A percentile compares a stretch with the other conserved stretches of the same genome.
phyloP scores from a whole-genome alignment of 192 early-diverging fungal species.

The Entomortierella chlamydospora region DNA sequence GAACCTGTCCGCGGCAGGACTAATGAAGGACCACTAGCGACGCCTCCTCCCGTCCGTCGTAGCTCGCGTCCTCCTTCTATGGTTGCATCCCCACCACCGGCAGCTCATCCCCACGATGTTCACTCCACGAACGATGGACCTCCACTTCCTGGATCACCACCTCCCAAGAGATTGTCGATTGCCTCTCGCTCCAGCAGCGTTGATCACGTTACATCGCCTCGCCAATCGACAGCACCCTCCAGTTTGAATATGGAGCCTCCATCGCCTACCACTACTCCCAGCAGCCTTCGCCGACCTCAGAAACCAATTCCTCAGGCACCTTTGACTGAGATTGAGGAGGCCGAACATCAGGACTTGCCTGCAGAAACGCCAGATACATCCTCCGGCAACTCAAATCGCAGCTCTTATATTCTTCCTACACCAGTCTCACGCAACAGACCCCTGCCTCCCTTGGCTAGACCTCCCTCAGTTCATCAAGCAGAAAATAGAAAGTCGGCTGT shows the following conservation, averaged over 20 bases:
- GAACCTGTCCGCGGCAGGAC: constrained; percentile 23
- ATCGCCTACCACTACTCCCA: constrained; percentile 24
- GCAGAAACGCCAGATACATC: not conserved
- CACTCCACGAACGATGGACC: constrained; percentile 24
- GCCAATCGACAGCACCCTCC: constrained; percentile 2
- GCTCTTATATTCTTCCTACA: constrained; percentile 39
- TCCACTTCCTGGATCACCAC: constrained; percentile 33
- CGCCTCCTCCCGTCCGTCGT: constrained; percentile 33
- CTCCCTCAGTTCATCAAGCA: constrained; percentile 47
- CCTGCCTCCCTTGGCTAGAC: constrained; percentile 50
- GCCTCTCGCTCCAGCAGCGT: constrained; percentile 33
- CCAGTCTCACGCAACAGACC: constrained; percentile 37
- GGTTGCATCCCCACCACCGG: constrained; percentile 26
- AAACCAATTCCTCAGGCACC: constrained; percentile 45
- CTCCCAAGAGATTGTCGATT: constrained; percentile 34
- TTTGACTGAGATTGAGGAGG: constrained; percentile 17
- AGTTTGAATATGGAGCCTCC: constrained; percentile 5
- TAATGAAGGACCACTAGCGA: constrained; percentile 25
- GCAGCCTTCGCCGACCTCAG: constrained; percentile 26
- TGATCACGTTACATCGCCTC: constrained; percentile 27
- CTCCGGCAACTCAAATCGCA: constrained; percentile 22
- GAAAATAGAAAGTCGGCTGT: constrained; percentile 25
- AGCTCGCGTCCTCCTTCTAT: constrained; percentile 46
- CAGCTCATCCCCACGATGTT: constrained; percentile 9
- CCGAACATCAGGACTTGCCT: not conserved